Conservation (phyloP, 2,329 filamentous ascomycete species). For the Xylariaceae sp. region DNA sequence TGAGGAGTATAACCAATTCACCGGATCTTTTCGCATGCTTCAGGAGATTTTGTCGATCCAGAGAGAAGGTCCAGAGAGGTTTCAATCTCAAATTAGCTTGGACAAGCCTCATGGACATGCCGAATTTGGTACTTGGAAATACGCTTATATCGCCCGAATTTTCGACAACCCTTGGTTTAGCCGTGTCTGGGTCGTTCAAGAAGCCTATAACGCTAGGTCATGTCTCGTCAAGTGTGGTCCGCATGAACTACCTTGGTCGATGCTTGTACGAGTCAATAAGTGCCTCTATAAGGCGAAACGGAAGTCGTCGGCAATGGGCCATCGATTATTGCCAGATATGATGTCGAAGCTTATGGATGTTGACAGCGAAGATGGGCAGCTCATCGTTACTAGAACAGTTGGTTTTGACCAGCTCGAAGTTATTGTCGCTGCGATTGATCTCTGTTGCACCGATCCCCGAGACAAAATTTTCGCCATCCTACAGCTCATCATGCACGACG, state of each 20-base stretch:
- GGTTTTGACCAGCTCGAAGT: not conserved
- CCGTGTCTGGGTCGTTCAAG: not conserved
- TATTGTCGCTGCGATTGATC: not conserved
- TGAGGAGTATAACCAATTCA: not conserved
- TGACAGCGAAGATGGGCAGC: not conserved
- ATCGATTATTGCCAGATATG: not conserved
- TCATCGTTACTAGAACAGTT: not conserved
- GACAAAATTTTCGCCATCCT: not conserved
- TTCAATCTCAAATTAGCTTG: not conserved
- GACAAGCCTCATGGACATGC: not conserved
- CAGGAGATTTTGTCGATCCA: not conserved
- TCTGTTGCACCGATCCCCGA: not conserved
- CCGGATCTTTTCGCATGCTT: not conserved
- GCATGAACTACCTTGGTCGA: not conserved
- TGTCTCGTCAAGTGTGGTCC: not conserved
- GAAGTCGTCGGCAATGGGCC: not conserved
- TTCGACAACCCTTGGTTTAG: not conserved
- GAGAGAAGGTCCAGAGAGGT: not conserved
- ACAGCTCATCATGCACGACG: not conserved
- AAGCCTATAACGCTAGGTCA: not conserved
- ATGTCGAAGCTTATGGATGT: not conserved
- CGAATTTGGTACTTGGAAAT: not conserved
- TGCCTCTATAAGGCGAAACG: not conserved
- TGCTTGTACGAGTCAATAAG: not conserved
- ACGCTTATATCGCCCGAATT: not conserved